Evolutionary conservation across 2,329 filamentous ascomycete species (phyloP).

Genomic region (Pseudocercospora crystallina): DNA sequence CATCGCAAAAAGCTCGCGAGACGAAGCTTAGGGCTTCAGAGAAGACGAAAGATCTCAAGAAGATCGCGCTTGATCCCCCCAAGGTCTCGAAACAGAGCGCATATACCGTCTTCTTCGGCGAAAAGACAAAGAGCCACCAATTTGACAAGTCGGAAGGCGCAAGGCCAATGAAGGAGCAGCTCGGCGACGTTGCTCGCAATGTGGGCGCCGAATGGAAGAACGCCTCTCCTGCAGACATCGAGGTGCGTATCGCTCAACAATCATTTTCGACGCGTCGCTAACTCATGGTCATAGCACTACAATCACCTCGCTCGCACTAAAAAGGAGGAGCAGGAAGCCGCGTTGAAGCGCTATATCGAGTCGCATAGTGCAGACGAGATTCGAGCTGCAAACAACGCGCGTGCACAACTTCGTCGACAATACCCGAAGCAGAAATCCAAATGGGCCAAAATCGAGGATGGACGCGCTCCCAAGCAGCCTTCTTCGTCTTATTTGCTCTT

Average conservation of each 20-base stretch:
- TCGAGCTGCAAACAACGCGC: conserved; percentile 59
- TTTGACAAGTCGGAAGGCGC: too few species aligned
- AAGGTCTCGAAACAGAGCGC: conserved; percentile 17
- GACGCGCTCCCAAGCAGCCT: conserved; percentile 52
- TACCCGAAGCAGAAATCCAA: conserved; percentile 13
- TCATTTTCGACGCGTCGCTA: neutral
- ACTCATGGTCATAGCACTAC: conserved; percentile 47
- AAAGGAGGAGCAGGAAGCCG: conserved; percentile 43
- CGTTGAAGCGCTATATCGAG: conserved; percentile 56
- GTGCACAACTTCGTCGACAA: conserved; percentile 37
- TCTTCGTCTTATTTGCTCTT: conserved; percentile 46
- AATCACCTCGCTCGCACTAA: conserved; percentile 52
- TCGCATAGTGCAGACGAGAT: conserved; percentile 59
- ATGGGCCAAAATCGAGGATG: conserved; percentile 51
- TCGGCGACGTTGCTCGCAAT: neutral
- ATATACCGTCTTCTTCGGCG: conserved; percentile 32
- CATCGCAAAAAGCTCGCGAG: conserved; percentile 12
- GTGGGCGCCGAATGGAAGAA: conserved; percentile 46
- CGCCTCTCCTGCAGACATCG: conserved; percentile 44
- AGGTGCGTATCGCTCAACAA: conserved; percentile 38
- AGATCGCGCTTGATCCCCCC: conserved; percentile 40
- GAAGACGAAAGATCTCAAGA: conserved; percentile 37
- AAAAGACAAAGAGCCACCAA: conserved; percentile 19
- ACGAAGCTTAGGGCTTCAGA: conserved; percentile 16
- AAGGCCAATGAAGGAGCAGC: conserved; percentile 4